These are phyloP conservation scores for Ophiostoma sp. DNA, from an alignment of 2,329 filamentous ascomycete species.

Conservation along the genomic window DNA sequence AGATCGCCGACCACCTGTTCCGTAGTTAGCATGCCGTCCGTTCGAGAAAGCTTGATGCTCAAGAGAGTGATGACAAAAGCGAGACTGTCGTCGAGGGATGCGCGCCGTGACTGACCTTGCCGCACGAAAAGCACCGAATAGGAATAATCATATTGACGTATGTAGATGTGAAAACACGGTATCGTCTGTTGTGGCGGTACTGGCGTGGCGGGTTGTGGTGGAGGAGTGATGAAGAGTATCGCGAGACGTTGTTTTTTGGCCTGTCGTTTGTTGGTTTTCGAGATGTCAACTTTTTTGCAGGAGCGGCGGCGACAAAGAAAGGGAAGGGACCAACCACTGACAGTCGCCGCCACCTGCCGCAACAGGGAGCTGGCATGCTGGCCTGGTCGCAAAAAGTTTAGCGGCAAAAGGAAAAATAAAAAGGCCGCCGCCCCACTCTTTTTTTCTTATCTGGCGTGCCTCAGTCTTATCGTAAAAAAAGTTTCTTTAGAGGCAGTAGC, in stretches of 20 bases:
- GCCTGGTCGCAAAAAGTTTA: constrained; percentile 24
- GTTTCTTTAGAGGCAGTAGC: constrained; percentile 20
- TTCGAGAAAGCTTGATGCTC: background rate
- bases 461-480: constrained; percentile 29
- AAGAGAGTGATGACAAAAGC: background rate
- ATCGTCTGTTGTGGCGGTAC: background rate
- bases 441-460: constrained; percentile 28
- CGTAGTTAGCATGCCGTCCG: constrained; percentile 34
- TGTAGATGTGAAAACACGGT: background rate
- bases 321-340: background rate
- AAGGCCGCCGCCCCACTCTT: constrained; percentile 19
- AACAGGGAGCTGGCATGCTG: background rate
- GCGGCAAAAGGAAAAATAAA: constrained; percentile 27
- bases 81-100: background rate
- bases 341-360: constrained; percentile 6
- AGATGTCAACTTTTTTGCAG: constrained; percentile 7
- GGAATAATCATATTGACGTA: constrained; percentile 82
- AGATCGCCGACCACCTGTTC: constrained; percentile 89
- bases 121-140: constrained; percentile 97
- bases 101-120: constrained; percentile 68
- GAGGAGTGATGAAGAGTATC: background rate
- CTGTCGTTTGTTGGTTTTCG: background rate
- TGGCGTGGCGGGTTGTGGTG: background rate
- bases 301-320: background rate
- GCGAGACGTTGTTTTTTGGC: constrained; percentile 1